phyloP scores from a whole-genome alignment of 75 land plant species.

The Picea sitchensis region DNA sequence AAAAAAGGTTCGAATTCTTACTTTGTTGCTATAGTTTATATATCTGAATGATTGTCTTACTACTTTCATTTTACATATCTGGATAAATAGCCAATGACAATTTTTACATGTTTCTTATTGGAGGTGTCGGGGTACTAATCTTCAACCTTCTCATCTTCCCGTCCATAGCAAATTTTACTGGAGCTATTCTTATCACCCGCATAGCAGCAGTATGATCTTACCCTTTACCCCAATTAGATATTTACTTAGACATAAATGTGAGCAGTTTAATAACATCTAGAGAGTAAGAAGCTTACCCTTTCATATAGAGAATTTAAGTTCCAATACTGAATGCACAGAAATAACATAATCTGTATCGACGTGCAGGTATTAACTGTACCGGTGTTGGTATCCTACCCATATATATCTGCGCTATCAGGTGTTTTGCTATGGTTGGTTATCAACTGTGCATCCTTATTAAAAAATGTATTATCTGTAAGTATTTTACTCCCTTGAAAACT shows the following conservation, averaged over 20 bases:
- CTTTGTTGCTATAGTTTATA: too few species aligned
- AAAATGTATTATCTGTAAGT: slow-evolving; percentile 25
- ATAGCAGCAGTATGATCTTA: slow-evolving; percentile 19
- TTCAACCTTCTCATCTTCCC: slow-evolving; percentile 37
- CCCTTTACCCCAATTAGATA: not conserved
- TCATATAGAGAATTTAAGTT: not conserved
- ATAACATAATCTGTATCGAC: not conserved
- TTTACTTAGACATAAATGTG: not conserved
- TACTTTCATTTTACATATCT: too few species aligned
- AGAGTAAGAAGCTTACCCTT: not conserved
- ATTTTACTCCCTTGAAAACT: too few species aligned
- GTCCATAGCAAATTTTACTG: slow-evolving; percentile 19
- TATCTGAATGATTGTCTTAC: too few species aligned
- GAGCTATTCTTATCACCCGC: slow-evolving; percentile 27
- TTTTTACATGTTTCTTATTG: too few species aligned
- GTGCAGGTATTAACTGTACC: slow-evolving; percentile 27
- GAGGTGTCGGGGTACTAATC: slow-evolving; percentile 27
- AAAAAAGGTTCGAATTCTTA: too few species aligned
- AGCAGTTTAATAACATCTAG: not conserved
- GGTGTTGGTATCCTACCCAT: slow-evolving; percentile 25
- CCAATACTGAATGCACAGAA: not conserved
- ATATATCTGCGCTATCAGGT: slow-evolving; percentile 21
- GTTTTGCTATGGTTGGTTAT: slow-evolving; percentile 22
- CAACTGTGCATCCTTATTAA: slow-evolving; percentile 15
- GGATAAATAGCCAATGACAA: too few species aligned